Base-by-base conservation (phyloP, 1,284 basidiomycete species). In the Lignosus rhinocerotis region DNA sequence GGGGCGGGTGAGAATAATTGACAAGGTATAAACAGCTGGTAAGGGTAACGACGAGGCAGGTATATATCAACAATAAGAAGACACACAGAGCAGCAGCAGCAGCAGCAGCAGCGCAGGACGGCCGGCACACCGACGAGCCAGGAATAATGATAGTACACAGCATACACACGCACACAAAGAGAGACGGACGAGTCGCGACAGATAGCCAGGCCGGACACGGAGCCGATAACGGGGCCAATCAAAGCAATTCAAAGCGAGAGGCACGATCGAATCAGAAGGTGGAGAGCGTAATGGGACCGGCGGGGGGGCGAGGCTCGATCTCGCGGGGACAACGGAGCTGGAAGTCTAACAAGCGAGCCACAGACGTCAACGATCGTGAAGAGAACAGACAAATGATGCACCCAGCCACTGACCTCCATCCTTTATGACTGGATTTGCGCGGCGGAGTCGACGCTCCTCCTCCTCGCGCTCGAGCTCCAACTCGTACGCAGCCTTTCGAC, bases 401-500 rank as follows among this genome's bases (percentile, higher is more conserved):
- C 25, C 25, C 7, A 21, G 50, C 74, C 36, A 58, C 76, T 34
- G 17, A 80, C 81, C 83, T 66, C 87, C 87, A 64, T 89, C 81
- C 62, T 73, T 75, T 52, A 89, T 77, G 62, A 90, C 75, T 6
- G 87, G 87, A 62, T 88, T 89, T 62, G 73, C 70, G 55, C 74
- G 77, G 7, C 80, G 74, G 53, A 69, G 63, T 16, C 75, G 75
- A 49, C 79, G 78, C 62, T 82, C 81, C 50, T 74, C 76, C 68
- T 86, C 85, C 64, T 85, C 80, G 32, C 77, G 78, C 67, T 90
- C 88, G 73, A 87, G 80, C 62, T 86, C 82, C 16, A 87, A 70
- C 68, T 90, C 86, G 58, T 80, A 88, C 2, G 76, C 78, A 1
- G 87, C 80, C 67, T 87, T 87, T 66, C 78, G 77, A 16, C 87